A percentile compares a stretch with the other conserved stretches of the same genome.
Evolutionary conservation across 2,329 filamentous ascomycete species (phyloP).

Genomic region (Ceratocystiopsis brevicomis): DNA sequence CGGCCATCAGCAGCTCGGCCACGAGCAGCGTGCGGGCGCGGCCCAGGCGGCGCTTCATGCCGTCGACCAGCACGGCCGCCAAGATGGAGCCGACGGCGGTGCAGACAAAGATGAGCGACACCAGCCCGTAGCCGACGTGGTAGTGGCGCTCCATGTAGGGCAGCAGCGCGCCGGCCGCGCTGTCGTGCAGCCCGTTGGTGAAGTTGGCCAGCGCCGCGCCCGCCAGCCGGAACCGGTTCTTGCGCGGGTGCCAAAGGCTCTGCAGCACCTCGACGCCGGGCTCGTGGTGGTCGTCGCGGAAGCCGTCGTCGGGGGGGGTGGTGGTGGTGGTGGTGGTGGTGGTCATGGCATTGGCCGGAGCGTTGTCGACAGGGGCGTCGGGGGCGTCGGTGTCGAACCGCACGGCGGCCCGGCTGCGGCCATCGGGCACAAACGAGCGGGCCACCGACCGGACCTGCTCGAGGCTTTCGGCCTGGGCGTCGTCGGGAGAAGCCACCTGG

Average conservation of each 20-base stretch:
- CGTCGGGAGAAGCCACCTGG: neutral
- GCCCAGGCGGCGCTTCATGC: conserved; percentile 41
- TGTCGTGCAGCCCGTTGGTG: conserved; percentile 54
- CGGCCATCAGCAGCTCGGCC: conserved; percentile 33
- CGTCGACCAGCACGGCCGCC: conserved; percentile 51
- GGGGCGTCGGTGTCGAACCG: conserved; percentile 26
- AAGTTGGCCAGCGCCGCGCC: conserved; percentile 47
- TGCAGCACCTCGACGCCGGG: conserved; percentile 29
- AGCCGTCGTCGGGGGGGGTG: neutral
- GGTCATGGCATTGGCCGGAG: neutral
- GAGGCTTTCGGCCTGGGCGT: too few relatives aligned
- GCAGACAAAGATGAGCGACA: conserved; percentile 66
- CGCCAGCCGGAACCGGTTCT: conserved; percentile 52
- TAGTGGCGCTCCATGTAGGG: conserved; percentile 65
- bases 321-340: conserved; percentile 3
- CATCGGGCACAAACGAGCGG: conserved; percentile 8
- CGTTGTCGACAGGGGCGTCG: conserved; percentile 19
- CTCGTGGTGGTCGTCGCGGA: conserved; percentile 5
- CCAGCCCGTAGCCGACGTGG: conserved; percentile 54
- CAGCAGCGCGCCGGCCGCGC: conserved; percentile 58
- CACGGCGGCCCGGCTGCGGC: conserved; percentile 21
- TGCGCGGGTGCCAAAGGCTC: conserved; percentile 39
- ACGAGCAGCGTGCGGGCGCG: conserved; percentile 44
- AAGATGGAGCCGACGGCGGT: conserved; percentile 60
- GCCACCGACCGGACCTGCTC: neutral